These are phyloP conservation scores for Populus ilicifolia DNA, from an alignment of 345 rosid genomes.

Conservation along the genomic window DNA sequence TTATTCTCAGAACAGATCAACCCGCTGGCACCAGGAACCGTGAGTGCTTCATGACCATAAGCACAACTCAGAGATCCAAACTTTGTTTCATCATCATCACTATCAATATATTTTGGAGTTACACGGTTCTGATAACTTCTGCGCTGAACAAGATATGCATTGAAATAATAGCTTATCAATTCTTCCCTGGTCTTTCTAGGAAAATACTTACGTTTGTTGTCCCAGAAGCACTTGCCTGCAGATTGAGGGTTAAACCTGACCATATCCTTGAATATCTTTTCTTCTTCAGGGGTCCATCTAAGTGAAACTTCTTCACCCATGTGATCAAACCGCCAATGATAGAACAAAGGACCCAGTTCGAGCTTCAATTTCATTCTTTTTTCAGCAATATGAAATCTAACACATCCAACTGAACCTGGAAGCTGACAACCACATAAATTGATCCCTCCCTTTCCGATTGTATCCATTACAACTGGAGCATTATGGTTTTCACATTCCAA, in stretches of 20 bases:
- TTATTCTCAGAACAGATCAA: constrained; percentile 46
- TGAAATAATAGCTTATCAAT: constrained; percentile 31
- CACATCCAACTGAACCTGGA: constrained; percentile 27
- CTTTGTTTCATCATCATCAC: constrained; percentile 27
- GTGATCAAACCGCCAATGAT: constrained; percentile 18
- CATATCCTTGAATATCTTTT: constrained; percentile 22
- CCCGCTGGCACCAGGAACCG: constrained; percentile 27
- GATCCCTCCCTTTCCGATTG: constrained; percentile 28
- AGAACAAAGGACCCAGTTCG: constrained; percentile 27
- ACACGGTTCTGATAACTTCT: constrained; percentile 31
- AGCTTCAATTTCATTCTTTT: constrained; percentile 27
- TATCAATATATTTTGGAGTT: constrained; percentile 27
- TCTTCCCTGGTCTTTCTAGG: constrained; percentile 20
- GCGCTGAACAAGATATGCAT: constrained; percentile 23
- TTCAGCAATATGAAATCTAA: constrained; percentile 31
- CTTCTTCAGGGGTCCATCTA: constrained; percentile 26
- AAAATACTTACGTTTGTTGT: constrained; percentile 13
- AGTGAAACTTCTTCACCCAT: constrained; percentile 35
- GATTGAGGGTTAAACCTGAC: constrained; percentile 22
- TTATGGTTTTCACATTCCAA: not conserved
- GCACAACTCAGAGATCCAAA: constrained; percentile 32
- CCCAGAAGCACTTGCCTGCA: constrained; percentile 24
- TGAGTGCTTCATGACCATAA: constrained; percentile 45
- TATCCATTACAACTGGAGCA: not conserved
- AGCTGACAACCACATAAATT: constrained; percentile 17